Conservation (phyloP, 1,284 basidiomycete species). For the Trichosporon sp. region DNA sequence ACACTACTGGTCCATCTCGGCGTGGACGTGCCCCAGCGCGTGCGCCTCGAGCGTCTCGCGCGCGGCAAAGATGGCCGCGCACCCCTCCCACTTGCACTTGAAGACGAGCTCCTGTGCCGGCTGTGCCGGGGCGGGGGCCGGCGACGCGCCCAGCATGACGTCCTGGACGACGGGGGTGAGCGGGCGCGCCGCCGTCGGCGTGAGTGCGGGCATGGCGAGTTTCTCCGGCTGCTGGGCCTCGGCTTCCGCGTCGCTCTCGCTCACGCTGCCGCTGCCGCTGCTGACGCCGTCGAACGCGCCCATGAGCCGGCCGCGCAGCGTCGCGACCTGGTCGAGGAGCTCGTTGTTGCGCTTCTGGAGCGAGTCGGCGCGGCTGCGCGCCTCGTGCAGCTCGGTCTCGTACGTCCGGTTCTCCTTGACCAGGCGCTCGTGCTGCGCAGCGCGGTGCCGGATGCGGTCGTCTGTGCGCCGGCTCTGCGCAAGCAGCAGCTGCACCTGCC, state of each 20-base stretch:
- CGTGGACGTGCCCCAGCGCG: constrained; percentile 15
- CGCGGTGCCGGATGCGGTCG: constrained; percentile 35
- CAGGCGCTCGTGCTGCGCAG: constrained; percentile 22
- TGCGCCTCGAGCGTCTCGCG: constrained; percentile 18
- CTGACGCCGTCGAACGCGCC: constrained; percentile 26
- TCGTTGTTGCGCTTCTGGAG: constrained; percentile 35
- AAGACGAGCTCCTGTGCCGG: constrained; percentile 12
- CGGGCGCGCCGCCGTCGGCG: constrained; percentile 10
- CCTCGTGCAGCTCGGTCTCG: constrained; percentile 17
- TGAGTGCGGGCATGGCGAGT: background rate
- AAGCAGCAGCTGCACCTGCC: constrained; percentile 30
- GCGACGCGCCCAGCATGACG: constrained; percentile 11
- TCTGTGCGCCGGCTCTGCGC: constrained; percentile 41
- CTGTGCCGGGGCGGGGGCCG: background rate
- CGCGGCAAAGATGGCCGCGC: background rate
- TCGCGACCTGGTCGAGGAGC: constrained; percentile 26
- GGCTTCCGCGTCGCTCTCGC: constrained; percentile 11
- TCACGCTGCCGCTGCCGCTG: constrained; percentile 17
- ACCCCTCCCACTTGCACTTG: constrained; percentile 24
- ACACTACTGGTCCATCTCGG: constrained; percentile 1
- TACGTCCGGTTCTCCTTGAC: constrained; percentile 23
- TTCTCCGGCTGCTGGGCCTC: background rate
- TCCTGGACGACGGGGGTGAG: background rate
- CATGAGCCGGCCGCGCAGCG: constrained; percentile 31
- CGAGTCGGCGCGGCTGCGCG: constrained; percentile 14